These are phyloP conservation scores for Claviceps africana DNA, from an alignment of 2,329 filamentous ascomycete species.

Conservation along the genomic window DNA sequence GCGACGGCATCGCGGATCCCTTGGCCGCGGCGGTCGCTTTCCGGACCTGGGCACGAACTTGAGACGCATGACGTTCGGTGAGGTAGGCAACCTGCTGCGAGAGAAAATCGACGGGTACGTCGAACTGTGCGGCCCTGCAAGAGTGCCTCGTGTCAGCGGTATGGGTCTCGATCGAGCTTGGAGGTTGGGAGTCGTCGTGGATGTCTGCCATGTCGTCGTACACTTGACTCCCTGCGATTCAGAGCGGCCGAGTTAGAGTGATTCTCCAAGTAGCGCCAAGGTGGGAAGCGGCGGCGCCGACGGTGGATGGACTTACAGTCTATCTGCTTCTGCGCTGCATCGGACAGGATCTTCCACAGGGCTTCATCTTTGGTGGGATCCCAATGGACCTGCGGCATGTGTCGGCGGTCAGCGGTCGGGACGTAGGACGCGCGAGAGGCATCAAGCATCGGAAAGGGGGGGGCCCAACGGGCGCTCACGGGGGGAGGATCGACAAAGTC, in stretches of 20 bases:
- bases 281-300: too few relatives aligned
- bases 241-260: constrained; percentile 8
- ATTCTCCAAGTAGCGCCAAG: neutral
- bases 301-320: constrained; percentile 50
- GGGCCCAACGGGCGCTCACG: constrained; percentile 34
- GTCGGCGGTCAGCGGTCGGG: constrained; percentile 1
- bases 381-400: constrained; percentile 59
- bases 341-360: constrained; percentile 81
- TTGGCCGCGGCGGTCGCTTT: constrained; percentile 49
- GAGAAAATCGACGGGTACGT: constrained; percentile 77
- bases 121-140: constrained; percentile 55
- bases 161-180: constrained; percentile 6
- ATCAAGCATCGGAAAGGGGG: neutral
- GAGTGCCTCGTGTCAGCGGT: constrained; percentile 6
- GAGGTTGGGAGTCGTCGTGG: neutral
- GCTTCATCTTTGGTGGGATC: constrained; percentile 72
- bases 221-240: constrained; percentile 55
- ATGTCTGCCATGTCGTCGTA: constrained; percentile 27
- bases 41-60: constrained; percentile 80
- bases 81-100: constrained; percentile 89
- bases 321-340: constrained; percentile 67
- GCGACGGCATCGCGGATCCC: constrained; percentile 43
- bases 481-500: constrained; percentile 83
- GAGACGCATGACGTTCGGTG: constrained; percentile 78
- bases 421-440: neutral